Percentiles rank a stretch among this genome's conserved stretches.
These are phyloP conservation scores for Wickerhamomyces alni DNA, from an alignment of 805 yeast species.

Conservation along the genomic window DNA sequence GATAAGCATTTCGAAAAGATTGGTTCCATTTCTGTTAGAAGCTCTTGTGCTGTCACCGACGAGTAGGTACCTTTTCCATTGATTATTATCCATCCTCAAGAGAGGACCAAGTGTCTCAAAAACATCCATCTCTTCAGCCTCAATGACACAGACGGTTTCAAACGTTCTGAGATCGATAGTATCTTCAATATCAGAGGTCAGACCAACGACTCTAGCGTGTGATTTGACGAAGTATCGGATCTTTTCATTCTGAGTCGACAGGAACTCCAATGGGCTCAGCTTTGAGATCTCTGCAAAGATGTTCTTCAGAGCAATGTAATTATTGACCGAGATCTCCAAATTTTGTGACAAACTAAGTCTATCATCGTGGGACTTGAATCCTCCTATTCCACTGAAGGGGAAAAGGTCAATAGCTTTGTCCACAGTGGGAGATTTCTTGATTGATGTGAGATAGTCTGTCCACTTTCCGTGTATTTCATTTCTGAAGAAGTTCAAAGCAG, in stretches of 20 bases:
- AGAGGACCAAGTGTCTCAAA: slow-evolving; percentile 27
- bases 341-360: not conserved
- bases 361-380: not conserved
- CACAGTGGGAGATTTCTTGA: not conserved
- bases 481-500: slow-evolving; percentile 28
- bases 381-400: slow-evolving; percentile 11
- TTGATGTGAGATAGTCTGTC: slow-evolving; percentile 2
- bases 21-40: slow-evolving; percentile 3
- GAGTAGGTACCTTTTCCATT: slow-evolving; percentile 24
- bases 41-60: slow-evolving; percentile 27
- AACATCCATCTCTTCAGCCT: slow-evolving; percentile 27
- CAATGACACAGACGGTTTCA: slow-evolving; percentile 27
- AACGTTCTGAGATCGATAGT: slow-evolving; percentile 18
- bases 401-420: slow-evolving; percentile 1
- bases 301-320: slow-evolving; percentile 12
- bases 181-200: slow-evolving; percentile 16
- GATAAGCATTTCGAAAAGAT: slow-evolving; percentile 22
- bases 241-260: slow-evolving; percentile 10
- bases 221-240: slow-evolving; percentile 19
- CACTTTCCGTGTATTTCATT: slow-evolving; percentile 18
- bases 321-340: slow-evolving; percentile 1
- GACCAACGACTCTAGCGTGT: slow-evolving; percentile 25
- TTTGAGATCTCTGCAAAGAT: slow-evolving; percentile 20
- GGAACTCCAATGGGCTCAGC: slow-evolving; percentile 24
- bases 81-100: slow-evolving; percentile 8